Percentiles rank a stretch among this genome's conserved stretches.
phyloP scores from a whole-genome alignment of 306 rosid species.

The Crataegus laevigata region DNA sequence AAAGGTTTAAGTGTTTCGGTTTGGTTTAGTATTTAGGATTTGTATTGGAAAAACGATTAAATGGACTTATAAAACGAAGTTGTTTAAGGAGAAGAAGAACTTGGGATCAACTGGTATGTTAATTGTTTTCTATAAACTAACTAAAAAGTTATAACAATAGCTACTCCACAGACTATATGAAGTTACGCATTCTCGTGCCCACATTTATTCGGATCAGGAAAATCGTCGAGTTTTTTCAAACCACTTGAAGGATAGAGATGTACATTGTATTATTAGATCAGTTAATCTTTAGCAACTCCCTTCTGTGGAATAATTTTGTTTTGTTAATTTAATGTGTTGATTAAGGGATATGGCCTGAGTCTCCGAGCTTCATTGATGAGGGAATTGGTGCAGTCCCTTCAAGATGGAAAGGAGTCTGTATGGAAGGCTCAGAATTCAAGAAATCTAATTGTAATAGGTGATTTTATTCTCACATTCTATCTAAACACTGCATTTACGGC shows the following conservation, averaged over 20 bases:
- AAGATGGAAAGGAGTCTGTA: slow-evolving; percentile 85
- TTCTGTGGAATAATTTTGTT: not conserved
- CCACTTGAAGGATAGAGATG: not conserved
- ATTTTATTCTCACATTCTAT: slow-evolving; percentile 13
- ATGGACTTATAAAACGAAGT: too few species aligned
- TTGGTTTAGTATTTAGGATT: not conserved
- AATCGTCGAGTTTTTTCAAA: not conserved
- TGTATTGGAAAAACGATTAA: not conserved
- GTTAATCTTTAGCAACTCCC: not conserved
- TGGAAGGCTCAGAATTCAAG: slow-evolving; percentile 76
- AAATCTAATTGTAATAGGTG: slow-evolving; percentile 84
- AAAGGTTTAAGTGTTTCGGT: not conserved
- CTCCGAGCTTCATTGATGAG: slow-evolving; percentile 67
- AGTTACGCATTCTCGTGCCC: too few species aligned
- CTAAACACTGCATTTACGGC: not conserved
- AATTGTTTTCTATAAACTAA: not conserved
- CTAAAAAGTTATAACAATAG: not conserved
- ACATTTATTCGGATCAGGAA: too few species aligned
- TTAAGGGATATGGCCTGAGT: slow-evolving; percentile 91
- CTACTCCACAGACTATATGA: not conserved
- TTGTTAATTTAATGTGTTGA: not conserved
- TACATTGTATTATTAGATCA: not conserved
- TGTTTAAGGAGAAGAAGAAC: not conserved
- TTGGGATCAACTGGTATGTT: not conserved
- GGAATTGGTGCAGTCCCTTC: slow-evolving; percentile 72